A percentile compares a stretch with the other conserved stretches of the same genome.
phyloP scores from a whole-genome alignment of 305 asterid genomes.

The Fraxinus platypoda region DNA sequence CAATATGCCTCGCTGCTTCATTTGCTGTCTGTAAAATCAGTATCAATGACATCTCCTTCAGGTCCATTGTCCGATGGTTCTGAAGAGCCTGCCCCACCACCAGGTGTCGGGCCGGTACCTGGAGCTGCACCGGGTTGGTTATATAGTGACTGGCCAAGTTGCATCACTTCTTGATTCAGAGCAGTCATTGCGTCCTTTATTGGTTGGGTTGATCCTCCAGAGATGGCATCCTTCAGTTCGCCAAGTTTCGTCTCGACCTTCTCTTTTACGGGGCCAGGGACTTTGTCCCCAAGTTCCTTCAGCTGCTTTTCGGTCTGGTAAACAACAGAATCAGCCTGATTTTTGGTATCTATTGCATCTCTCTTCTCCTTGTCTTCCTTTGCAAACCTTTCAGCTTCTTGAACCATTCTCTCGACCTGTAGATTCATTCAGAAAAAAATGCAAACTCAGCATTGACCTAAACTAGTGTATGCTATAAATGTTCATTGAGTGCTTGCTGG shows the following conservation, averaged over 20 bases:
- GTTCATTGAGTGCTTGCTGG: neutral
- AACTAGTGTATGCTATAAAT: neutral
- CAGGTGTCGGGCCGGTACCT: constrained; percentile 67
- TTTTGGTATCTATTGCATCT: constrained; percentile 73
- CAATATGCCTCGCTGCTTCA: constrained; percentile 30
- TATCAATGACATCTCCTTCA: constrained; percentile 88
- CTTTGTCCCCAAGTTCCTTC: constrained; percentile 93
- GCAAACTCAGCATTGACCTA: neutral
- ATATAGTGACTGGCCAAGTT: constrained; percentile 86
- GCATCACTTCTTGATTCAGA: constrained; percentile 93
- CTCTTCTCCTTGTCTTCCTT: constrained; percentile 32
- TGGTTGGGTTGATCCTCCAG: constrained; percentile 74
- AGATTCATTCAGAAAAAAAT: neutral
- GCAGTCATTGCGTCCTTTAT: constrained; percentile 89
- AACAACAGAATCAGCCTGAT: constrained; percentile 90
- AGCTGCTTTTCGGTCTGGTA: constrained; percentile 96
- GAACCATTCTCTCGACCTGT: constrained; percentile 27
- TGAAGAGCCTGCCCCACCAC: constrained; percentile 45
- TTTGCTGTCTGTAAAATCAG: constrained; percentile 92
- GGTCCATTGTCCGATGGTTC: constrained; percentile 67
- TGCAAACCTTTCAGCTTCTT: constrained; percentile 23
- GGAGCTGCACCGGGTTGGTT: constrained; percentile 74
- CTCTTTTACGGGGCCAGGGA: constrained; percentile 80
- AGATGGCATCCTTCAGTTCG: constrained; percentile 77
- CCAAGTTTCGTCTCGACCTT: constrained; percentile 86